Conservation (phyloP, 169 alveolate genomes). For the Cryptosporidium andersoni region DNA sequence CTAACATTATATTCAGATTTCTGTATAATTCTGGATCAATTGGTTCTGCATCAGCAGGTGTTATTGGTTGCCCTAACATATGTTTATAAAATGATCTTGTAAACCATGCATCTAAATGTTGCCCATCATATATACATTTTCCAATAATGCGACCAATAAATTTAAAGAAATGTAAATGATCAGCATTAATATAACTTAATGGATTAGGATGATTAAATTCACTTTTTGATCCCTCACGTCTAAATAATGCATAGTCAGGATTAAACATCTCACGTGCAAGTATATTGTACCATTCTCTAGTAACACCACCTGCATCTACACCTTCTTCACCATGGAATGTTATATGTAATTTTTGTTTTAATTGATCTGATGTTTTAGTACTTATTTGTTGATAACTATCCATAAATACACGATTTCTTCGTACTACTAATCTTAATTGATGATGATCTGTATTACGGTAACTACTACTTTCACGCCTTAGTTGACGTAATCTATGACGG, state of each 20-base stretch:
- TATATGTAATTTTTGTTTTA: conserved; percentile 92
- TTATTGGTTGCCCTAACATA: conserved; percentile 93
- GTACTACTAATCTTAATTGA: conserved; percentile 86
- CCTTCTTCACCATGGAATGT: conserved; percentile 98
- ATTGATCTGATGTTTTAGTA: conserved; percentile 89
- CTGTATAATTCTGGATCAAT: conserved; percentile 96
- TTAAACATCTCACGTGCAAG: conserved; percentile 98
- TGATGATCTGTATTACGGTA: conserved; percentile 69
- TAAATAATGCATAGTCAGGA: conserved; percentile 95
- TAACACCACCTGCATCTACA: conserved; percentile 99
- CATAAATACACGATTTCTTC: conserved; percentile 93
- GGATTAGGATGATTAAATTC: conserved; percentile 96
- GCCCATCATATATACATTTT: conserved; percentile 96
- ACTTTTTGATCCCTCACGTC: conserved; percentile 87
- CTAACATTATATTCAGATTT: conserved; percentile 92
- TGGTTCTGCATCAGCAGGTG: conserved; percentile 97
- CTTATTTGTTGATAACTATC: conserved; percentile 93
- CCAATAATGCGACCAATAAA: conserved; percentile 99
- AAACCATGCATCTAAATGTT: conserved; percentile 96
- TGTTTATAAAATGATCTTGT: conserved; percentile 97
- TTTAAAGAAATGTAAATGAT: conserved; percentile 95
- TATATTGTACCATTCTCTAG: conserved; percentile 97
- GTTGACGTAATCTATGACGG: conserved; percentile 85
- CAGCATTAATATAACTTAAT: conserved; percentile 91
- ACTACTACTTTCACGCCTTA: conserved; percentile 81